A percentile compares a stretch with the other conserved stretches of the same genome.
These are phyloP conservation scores for Calocera viscosa DNA, from an alignment of 768 basidiomycete species.

Conservation along the genomic window DNA sequence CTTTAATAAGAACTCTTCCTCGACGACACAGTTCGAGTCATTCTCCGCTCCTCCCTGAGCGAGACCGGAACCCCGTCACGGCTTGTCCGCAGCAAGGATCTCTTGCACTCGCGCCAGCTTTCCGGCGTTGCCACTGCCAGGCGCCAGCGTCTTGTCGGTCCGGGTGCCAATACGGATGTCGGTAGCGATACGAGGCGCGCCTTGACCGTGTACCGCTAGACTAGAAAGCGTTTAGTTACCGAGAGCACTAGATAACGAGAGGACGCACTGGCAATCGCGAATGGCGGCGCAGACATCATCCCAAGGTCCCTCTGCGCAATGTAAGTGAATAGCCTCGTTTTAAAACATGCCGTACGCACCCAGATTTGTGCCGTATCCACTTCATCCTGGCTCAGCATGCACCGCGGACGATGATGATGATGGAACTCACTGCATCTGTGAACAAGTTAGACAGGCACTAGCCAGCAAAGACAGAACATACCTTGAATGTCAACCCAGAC, in stretches of 20 bases:
- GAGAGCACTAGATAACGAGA: not conserved
- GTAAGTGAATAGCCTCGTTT: not conserved
- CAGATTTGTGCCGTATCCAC: slow-evolving; percentile 86
- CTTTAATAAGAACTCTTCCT: too few species aligned
- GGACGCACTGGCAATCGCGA: slow-evolving; percentile 60
- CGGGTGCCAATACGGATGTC: slow-evolving; percentile 94
- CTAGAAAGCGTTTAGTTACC: slow-evolving; percentile 12
- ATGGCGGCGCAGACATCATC: slow-evolving; percentile 70
- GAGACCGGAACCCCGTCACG: not conserved
- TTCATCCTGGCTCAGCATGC: slow-evolving; percentile 23
- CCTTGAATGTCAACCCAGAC: slow-evolving; percentile 73
- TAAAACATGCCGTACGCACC: slow-evolving; percentile 33
- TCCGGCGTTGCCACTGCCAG: slow-evolving; percentile 58
- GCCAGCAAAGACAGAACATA: slow-evolving; percentile 21
- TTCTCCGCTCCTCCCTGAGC: not conserved
- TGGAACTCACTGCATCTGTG: slow-evolving; percentile 54
- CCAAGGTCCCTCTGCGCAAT: slow-evolving; percentile 63
- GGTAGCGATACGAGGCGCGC: slow-evolving; percentile 66
- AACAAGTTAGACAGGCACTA: slow-evolving; percentile 10
- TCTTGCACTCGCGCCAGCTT: slow-evolving; percentile 75
- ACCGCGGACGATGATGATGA: not conserved
- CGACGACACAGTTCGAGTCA: too few species aligned
- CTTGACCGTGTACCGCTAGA: slow-evolving; percentile 65
- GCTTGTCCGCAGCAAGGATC: slow-evolving; percentile 37
- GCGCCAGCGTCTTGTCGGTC: slow-evolving; percentile 46